Conservation (phyloP, 78 protist species). For the Cavenderia fasciculata region DNA sequence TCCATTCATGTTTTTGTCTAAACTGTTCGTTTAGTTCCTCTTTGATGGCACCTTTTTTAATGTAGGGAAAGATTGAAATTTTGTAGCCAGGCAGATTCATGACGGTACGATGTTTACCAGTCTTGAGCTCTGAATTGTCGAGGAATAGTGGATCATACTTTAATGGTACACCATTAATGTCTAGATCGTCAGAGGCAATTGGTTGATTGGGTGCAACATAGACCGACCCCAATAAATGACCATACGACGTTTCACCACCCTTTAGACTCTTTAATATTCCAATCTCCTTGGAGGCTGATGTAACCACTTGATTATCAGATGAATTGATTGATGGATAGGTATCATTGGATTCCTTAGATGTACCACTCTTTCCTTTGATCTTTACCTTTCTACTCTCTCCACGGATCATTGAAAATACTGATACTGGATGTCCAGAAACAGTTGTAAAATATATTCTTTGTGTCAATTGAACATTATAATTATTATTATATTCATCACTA, state of each 20-base stretch:
- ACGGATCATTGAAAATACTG: conserved; percentile 40
- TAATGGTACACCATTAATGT: conserved; percentile 18
- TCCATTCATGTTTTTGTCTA: conserved; percentile 62
- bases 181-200: conserved; percentile 9
- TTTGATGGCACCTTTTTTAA: conserved; percentile 66
- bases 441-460: conserved; percentile 27
- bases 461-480: conserved; percentile 4
- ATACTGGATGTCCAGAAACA: conserved; percentile 29
- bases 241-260: conserved; percentile 37
- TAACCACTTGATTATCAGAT: background rate
- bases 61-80: conserved; percentile 46
- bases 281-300: background rate
- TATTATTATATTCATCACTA: conserved; percentile 39
- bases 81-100: conserved; percentile 46
- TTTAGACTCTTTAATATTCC: background rate
- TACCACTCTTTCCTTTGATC: background rate
- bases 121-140: conserved; percentile 59
- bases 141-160: conserved; percentile 53
- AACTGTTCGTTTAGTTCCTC: conserved; percentile 69
- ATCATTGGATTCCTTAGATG: background rate
- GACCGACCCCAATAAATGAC: background rate
- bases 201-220: background rate
- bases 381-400: conserved; percentile 20
- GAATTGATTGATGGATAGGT: background rate
- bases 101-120: conserved; percentile 73